phyloP scores from a whole-genome alignment of 2,329 filamentous ascomycete genomes.

The Trematosphaeria pertusa region DNA sequence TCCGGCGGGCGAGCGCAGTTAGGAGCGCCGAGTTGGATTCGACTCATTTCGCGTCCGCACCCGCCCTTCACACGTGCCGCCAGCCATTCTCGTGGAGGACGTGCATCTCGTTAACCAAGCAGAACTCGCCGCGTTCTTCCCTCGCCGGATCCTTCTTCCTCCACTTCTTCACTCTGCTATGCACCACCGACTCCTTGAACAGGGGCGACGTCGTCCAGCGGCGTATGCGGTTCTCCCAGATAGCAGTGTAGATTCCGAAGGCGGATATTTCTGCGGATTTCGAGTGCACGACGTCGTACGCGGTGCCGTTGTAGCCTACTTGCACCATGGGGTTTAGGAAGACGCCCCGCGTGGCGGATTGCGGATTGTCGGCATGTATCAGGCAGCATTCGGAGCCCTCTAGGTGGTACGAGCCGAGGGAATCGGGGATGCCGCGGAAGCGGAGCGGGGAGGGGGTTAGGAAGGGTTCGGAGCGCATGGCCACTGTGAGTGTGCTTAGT shows the following conservation, averaged over 20 bases:
- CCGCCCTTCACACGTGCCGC: slow-evolving; percentile 46
- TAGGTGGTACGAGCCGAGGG: slow-evolving; percentile 65
- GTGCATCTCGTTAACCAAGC: slow-evolving; percentile 50
- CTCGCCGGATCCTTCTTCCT: slow-evolving; percentile 7
- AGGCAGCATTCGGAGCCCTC: slow-evolving; percentile 84
- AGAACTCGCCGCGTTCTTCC: slow-evolving; percentile 38
- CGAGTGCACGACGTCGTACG: slow-evolving; percentile 20
- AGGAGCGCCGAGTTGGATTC: no score
- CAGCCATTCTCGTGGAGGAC: slow-evolving; percentile 44
- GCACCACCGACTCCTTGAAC: slow-evolving; percentile 11
- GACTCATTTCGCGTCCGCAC: no score
- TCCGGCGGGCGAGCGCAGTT: no score
- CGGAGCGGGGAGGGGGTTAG: slow-evolving; percentile 50
- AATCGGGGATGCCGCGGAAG: slow-evolving; percentile 71
- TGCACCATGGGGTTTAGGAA: slow-evolving; percentile 75
- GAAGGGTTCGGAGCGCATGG: slow-evolving; percentile 35
- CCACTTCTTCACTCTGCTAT: slow-evolving; percentile 16
- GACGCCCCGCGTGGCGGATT: slow-evolving; percentile 61
- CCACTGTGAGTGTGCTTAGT: slow-evolving; percentile 31
- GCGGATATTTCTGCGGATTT: not conserved
- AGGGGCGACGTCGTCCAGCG: slow-evolving; percentile 9
- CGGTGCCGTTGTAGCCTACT: slow-evolving; percentile 64
- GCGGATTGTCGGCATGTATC: slow-evolving; percentile 74
- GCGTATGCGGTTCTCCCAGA: slow-evolving; percentile 15
- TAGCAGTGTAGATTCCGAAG: not conserved